These are phyloP conservation scores for Bretziella fagacearum DNA, from an alignment of 2,329 filamentous ascomycete species.

Conservation along the genomic window DNA sequence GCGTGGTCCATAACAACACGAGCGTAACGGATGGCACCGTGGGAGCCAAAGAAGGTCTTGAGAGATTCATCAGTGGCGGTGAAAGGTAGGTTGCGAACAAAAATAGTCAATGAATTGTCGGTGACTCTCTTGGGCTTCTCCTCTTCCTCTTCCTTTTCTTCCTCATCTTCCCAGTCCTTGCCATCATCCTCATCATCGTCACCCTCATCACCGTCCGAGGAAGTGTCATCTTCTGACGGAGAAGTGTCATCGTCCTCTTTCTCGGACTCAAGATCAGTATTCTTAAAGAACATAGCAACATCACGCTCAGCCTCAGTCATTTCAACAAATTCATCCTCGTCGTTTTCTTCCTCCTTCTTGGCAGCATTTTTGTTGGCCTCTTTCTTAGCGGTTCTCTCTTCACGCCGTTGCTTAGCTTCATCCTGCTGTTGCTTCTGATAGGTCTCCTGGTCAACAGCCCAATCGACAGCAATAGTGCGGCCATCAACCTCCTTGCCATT, in stretches of 20 bases:
- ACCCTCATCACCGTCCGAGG: slow-evolving; percentile 26
- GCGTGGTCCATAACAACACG: slow-evolving; percentile 75
- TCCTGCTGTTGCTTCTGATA: slow-evolving; percentile 51
- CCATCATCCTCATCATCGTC: slow-evolving; percentile 30
- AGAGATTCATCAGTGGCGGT: slow-evolving; percentile 68
- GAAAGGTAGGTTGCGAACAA: slow-evolving; percentile 89
- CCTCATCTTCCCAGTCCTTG: slow-evolving; percentile 27
- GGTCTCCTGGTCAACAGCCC: slow-evolving; percentile 80
- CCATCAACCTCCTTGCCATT: slow-evolving; percentile 88
- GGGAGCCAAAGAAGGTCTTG: slow-evolving; percentile 70
- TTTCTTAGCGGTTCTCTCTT: slow-evolving; percentile 23
- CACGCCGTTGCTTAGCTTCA: slow-evolving; percentile 19
- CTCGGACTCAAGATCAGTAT: slow-evolving; percentile 40
- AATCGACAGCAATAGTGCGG: slow-evolving; percentile 79
- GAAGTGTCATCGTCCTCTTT: slow-evolving; percentile 33
- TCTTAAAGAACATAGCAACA: slow-evolving; percentile 37
- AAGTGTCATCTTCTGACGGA: slow-evolving; percentile 27
- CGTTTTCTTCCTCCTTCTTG: slow-evolving; percentile 25
- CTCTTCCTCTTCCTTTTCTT: slow-evolving; percentile 31
- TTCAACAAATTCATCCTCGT: slow-evolving; percentile 17
- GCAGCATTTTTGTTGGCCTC: slow-evolving; percentile 23
- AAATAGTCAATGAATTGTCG: slow-evolving; percentile 63
- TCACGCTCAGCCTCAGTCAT: slow-evolving; percentile 26
- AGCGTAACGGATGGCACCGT: slow-evolving; percentile 79
- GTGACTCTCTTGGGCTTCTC: slow-evolving; percentile 30